Base-by-base conservation (phyloP, 495 filamentous ascomycete genomes). In the Sphaerosporella brunnea region DNA sequence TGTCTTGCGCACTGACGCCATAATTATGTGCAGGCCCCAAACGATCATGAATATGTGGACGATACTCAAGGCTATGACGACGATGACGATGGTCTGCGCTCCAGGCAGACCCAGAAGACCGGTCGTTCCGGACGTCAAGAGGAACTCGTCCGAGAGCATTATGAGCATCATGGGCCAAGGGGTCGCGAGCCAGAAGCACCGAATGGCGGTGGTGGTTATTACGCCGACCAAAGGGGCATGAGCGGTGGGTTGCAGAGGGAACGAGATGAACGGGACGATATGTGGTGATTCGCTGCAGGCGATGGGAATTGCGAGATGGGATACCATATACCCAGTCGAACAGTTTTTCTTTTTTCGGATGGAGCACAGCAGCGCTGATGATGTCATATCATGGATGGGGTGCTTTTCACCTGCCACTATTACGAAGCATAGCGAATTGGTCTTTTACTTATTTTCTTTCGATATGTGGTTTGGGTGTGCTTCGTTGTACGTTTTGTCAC, bases 71-170 rank as follows among this genome's bases (percentile, higher is more conserved):
- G 28, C 13, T 32, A 32, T 13, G 28, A 32, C 13, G 28, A 32
- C 28, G 28, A 32, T 13, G 28, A 32, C 28, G 23, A 40, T 18
- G 8, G 18, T 9, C 18, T 7, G 36, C 36, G 19, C 9, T 40
- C 8, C 9, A 9, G 18, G 36, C 36, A 23, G 15, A 21, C 36
- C 8, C 40, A 73, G 41, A 71, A 76, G 44, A 72, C 75, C 49
- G 70, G 72, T 59, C 75, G 74, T 52, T 69, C 75, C 49, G 19
- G 15, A 5, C 74, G 75, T 56, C 65, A 73, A 36, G 61, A 68
- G 41, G 66, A 69, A 39, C 66, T 74, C 55, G 62, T 63, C 23
- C 65, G 71, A 45, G 67, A 66, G 73, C 35, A 66, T 20, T 16
- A 50, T 9, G n/a, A 45, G 11, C 55, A 48, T 43, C 55, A 58